These are phyloP conservation scores for Coemansia sp. DNA, from an alignment of 192 early-diverging fungal species.

Conservation along the genomic window DNA sequence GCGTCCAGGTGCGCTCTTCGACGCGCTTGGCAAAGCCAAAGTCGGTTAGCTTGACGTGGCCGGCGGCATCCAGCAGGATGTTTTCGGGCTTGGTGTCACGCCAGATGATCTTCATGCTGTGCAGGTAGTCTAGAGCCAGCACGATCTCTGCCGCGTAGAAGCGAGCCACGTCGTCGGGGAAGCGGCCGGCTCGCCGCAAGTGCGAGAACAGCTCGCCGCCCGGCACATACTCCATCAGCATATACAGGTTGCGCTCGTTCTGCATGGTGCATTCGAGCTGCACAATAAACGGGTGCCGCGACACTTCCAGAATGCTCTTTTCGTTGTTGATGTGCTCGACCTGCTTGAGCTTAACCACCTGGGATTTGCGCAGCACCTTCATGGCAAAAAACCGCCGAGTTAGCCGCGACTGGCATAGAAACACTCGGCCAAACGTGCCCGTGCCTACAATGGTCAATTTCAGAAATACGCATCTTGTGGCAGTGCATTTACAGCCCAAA, in stretches of 20 bases:
- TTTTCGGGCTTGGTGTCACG: slow-evolving; percentile 97
- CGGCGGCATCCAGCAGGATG: slow-evolving; percentile 74
- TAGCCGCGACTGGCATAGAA: slow-evolving; percentile 72
- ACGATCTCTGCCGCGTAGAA: slow-evolving; percentile 97
- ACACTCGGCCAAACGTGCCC: slow-evolving; percentile 95
- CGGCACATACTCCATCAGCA: slow-evolving; percentile 94
- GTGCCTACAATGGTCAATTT: slow-evolving; percentile 64
- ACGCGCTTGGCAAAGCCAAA: slow-evolving; percentile 98
- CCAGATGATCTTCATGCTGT: slow-evolving; percentile 92
- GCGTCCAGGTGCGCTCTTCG: slow-evolving; percentile 87
- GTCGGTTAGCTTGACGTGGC: slow-evolving; percentile 96
- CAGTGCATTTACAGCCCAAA: too few relatives aligned
- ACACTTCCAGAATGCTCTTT: slow-evolving; percentile 70
- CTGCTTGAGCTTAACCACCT: slow-evolving; percentile 80
- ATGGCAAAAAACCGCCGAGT: slow-evolving; percentile 77
- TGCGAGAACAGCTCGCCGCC: slow-evolving; percentile 98
- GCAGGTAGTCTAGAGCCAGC: slow-evolving; percentile 92
- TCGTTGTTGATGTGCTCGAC: slow-evolving; percentile 85
- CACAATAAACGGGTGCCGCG: slow-evolving; percentile 81
- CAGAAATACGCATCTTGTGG: too few relatives aligned
- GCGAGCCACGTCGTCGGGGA: slow-evolving; percentile 90
- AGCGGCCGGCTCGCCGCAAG: slow-evolving; percentile 83
- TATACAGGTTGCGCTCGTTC: slow-evolving; percentile 89
- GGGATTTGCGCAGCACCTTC: slow-evolving; percentile 82
- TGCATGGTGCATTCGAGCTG: slow-evolving; percentile 92